Evolutionary conservation across 768 basidiomycete species (phyloP), one percentile per base, ranked within the genome.

Genomic region (Russula abietina): DNA sequence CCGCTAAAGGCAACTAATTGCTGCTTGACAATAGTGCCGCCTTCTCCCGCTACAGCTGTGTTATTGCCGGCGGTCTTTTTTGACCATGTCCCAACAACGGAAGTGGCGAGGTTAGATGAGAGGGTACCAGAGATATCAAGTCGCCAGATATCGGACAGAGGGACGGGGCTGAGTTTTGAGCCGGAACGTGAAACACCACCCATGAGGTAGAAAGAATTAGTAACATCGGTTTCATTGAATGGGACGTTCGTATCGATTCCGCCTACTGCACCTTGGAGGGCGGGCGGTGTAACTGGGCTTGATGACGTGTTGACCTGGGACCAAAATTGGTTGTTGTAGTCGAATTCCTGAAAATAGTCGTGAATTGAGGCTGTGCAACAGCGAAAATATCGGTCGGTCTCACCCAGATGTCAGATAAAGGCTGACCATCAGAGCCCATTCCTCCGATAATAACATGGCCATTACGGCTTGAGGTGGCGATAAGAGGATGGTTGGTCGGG

Each of bases 241-340:
- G 77, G 69, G 16, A 70, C 59, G 28, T 64, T 70, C 8, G 71
- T 36, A 4, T 93, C 91, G 45, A 84, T 86, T 1, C 91, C 91
- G 53, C 91, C 91, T 19, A 82, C 81, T 2, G 89, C 85, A 48
- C 85, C 84, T 81, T 88, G 79, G 56, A 86, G 71, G 28, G 84
- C 76, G 38, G 90, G 90, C 6, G 90, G 89, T 7, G 78, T 76
- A 28, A 77, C 79, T 22, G 80, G 70, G 12, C 82, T 76, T 41
- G 60, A 32, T 51, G 67, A 52, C 4, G 88, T 67, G 19, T 65
- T 66, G 38, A 91, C 82, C 68, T 81, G 67, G 0, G 85, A 79
- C 91, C 91, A 93, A 70, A 92, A 92, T 61, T 89, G 77, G 68
- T 84, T 86, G 61, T 71, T 80, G 68, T 85, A 91, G 72, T 90